Conservation (phyloP, 192 early-diverging fungal genomes). For the Phlyctochytrium planicorne region DNA sequence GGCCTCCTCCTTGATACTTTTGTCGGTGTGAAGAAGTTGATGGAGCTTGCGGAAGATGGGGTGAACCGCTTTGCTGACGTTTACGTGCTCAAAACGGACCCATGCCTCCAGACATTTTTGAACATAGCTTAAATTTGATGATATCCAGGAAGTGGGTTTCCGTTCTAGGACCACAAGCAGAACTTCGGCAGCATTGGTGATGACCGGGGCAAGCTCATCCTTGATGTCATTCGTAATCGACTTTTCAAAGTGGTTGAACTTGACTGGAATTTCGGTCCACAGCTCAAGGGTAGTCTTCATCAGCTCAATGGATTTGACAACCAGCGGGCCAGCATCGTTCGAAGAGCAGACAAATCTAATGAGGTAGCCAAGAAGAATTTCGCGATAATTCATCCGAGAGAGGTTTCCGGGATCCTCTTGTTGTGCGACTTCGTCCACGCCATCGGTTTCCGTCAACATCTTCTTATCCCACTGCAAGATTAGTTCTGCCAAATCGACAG, state of each 20-base stretch:
- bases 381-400: conserved; percentile 18
- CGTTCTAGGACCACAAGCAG: conserved; percentile 60
- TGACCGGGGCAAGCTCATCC: conserved; percentile 50
- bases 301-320: conserved; percentile 59
- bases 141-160: conserved; percentile 64
- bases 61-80: conserved; percentile 68
- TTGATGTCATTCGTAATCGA: conserved; percentile 57
- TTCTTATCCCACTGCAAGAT: conserved; percentile 88
- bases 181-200: conserved; percentile 71
- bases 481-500: conserved; percentile 87
- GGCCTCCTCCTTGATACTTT: conserved; percentile 4
- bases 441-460: conserved; percentile 44
- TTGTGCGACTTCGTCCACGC: conserved; percentile 25
- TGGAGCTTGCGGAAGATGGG: conserved; percentile 74
- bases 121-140: conserved; percentile 60
- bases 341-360: conserved; percentile 59
- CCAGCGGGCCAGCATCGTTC: conserved; percentile 24
- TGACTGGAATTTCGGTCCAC: conserved; percentile 74
- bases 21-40: conserved; percentile 33
- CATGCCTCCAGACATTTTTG: conserved; percentile 67
- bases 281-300: conserved; percentile 64
- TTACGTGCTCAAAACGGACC: conserved; percentile 72
- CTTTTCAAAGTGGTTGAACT: conserved; percentile 67
- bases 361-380: conserved; percentile 40
- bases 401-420: conserved; percentile 6